Evolutionary conservation across 768 basidiomycete genomes (phyloP).

Genomic region (Auricularia sp.): DNA sequence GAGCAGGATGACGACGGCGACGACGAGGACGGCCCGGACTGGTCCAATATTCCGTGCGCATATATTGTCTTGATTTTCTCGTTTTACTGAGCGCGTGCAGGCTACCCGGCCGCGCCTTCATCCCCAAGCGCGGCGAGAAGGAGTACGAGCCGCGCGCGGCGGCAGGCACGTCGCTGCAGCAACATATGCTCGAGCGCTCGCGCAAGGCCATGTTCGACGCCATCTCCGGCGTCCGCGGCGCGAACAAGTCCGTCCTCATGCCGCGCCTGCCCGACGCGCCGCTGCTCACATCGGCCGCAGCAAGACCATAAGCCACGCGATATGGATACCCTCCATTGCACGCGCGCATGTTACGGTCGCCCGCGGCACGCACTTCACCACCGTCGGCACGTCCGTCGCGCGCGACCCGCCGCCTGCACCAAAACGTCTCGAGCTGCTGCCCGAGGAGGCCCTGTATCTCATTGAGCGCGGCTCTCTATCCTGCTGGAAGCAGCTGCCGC

Average conservation of each 20-base stretch:
- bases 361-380: conserved; percentile 74
- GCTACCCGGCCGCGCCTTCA: conserved; percentile 27
- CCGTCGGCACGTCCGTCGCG: conserved; percentile 72
- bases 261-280: not conserved
- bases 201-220: conserved; percentile 83
- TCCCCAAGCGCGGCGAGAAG: conserved; percentile 95
- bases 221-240: conserved; percentile 60
- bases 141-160: conserved; percentile 79
- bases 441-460: conserved; percentile 92
- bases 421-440: conserved; percentile 75
- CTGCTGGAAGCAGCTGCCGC: conserved; percentile 55
- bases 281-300: conserved; percentile 25
- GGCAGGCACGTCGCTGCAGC: conserved; percentile 55
- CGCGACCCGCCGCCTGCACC: conserved; percentile 35
- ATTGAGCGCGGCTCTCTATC: conserved; percentile 83
- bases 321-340: conserved; percentile 62
- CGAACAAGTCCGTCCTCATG: conserved; percentile 50
- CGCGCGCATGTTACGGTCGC: conserved; percentile 60
- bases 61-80: not conserved
- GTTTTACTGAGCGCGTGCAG: conserved; percentile 12
- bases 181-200: conserved; percentile 70
- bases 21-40: conserved; percentile 70
- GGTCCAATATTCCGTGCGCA: conserved; percentile 27
- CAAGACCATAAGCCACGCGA: conserved; percentile 68
- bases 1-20: conserved; percentile 45